These are phyloP conservation scores for Geranomyces michiganensis DNA, from an alignment of 192 early-diverging fungal genomes.

Conservation along the genomic window DNA sequence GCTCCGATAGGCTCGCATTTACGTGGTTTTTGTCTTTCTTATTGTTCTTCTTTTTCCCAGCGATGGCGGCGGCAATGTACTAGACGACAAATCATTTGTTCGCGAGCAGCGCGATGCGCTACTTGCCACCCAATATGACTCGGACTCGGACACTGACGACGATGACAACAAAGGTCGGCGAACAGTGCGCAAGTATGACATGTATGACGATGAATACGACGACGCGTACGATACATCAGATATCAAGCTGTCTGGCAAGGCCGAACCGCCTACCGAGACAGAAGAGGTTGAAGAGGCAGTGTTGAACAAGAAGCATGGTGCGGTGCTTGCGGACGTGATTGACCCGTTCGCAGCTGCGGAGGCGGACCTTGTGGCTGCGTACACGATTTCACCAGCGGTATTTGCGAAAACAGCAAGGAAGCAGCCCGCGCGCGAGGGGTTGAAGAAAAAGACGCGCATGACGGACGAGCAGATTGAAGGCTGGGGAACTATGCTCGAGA, in stretches of 20 bases:
- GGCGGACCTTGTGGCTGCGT: slow-evolving; percentile 63
- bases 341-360: slow-evolving; percentile 63
- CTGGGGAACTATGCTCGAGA: slow-evolving; percentile 85
- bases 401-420: slow-evolving; percentile 70
- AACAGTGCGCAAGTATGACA: background rate
- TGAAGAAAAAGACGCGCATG: slow-evolving; percentile 72
- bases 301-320: background rate
- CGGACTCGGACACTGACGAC: slow-evolving; percentile 64
- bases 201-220: slow-evolving; percentile 60
- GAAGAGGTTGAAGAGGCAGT: background rate
- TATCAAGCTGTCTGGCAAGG: slow-evolving; percentile 56
- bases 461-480: slow-evolving; percentile 92
- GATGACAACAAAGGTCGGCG: slow-evolving; percentile 44
- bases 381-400: slow-evolving; percentile 55
- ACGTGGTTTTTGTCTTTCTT: background rate
- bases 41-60: background rate
- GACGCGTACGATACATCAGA: slow-evolving; percentile 85
- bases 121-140: slow-evolving; percentile 60
- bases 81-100: slow-evolving; percentile 59
- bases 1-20: background rate
- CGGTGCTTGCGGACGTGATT: slow-evolving; percentile 34
- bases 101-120: slow-evolving; percentile 31
- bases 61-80: slow-evolving; percentile 45
- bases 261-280: slow-evolving; percentile 45
- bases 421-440: slow-evolving; percentile 55